phyloP scores from a whole-genome alignment of 2,329 filamentous ascomycete genomes.

The Xylariaceae sp. region DNA sequence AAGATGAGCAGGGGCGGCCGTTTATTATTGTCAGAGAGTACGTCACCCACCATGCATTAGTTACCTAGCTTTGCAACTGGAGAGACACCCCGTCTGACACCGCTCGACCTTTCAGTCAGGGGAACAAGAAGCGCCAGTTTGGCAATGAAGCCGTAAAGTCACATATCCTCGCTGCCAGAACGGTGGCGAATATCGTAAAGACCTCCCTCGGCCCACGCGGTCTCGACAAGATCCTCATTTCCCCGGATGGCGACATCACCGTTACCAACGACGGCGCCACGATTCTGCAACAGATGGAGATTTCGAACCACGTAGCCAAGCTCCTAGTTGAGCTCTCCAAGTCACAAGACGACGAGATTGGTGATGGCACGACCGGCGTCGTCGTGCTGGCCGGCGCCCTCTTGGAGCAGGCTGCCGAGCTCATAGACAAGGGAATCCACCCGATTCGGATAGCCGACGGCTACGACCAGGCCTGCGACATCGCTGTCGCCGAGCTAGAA shows the following conservation, averaged over 20 bases:
- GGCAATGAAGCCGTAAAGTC: constrained; percentile 97
- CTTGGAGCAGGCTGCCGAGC: constrained; percentile 90
- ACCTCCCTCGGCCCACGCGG: constrained; percentile 92
- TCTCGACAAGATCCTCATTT: constrained; percentile 98
- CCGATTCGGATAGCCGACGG: constrained; percentile 98
- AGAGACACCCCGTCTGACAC: constrained; percentile 12
- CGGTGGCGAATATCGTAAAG: constrained; percentile 95
- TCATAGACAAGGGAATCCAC: constrained; percentile 99
- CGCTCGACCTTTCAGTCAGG: constrained; percentile 60
- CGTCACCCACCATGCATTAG: too few species aligned
- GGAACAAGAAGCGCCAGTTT: constrained; percentile 94
- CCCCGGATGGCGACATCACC: constrained; percentile 96
- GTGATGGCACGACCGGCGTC: constrained; percentile 95
- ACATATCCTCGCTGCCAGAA: constrained; percentile 93
- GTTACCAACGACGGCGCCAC: constrained; percentile 99
- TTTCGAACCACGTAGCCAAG: constrained; percentile 97
- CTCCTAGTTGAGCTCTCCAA: constrained; percentile 94
- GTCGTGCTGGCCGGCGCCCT: constrained; percentile 93
- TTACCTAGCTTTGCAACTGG: too few species aligned
- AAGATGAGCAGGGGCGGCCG: constrained; percentile 93
- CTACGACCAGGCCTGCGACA: constrained; percentile 95
- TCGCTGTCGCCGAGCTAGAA: constrained; percentile 88
- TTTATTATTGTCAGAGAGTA: constrained; percentile 99
- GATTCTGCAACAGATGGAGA: constrained; percentile 97
- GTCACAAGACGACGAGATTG: constrained; percentile 98